Conservation (phyloP, 2,329 filamentous ascomycete genomes). For the Sclerotinia subarctica region DNA sequence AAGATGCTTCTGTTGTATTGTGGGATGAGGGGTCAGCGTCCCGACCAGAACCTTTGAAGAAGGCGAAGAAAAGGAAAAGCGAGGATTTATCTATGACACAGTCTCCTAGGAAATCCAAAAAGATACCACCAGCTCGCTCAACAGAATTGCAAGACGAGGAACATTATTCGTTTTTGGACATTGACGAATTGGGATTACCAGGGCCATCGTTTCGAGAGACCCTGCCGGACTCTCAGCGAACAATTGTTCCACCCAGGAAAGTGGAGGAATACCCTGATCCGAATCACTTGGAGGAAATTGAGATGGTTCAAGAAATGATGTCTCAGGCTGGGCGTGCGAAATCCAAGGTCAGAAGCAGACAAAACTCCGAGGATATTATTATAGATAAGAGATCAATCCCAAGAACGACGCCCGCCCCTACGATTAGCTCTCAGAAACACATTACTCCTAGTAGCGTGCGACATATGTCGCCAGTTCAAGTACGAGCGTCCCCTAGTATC, state of each 20-base stretch:
- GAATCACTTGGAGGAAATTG: not conserved
- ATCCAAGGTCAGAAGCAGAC: not conserved
- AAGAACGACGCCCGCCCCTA: conserved; percentile 8
- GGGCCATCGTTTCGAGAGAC: conserved; percentile 5
- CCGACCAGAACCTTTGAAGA: conserved; percentile 32
- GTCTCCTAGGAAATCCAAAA: conserved; percentile 23
- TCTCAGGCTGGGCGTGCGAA: not conserved
- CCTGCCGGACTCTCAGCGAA: conserved; percentile 12
- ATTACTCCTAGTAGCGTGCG: conserved; percentile 4
- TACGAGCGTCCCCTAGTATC: conserved; percentile 30
- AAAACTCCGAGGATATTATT: not conserved
- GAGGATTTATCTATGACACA: conserved; percentile 32
- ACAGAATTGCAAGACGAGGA: conserved; percentile 14
- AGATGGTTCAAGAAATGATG: conserved; percentile 8
- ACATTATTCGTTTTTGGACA: conserved; percentile 36
- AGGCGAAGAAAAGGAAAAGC: conserved; percentile 38
- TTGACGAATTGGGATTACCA: conserved; percentile 31
- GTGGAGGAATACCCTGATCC: not conserved
- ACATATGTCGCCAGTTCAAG: conserved; percentile 25
- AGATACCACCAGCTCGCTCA: conserved; percentile 11
- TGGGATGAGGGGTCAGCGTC: conserved; percentile 35
- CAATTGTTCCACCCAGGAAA: conserved; percentile 5
- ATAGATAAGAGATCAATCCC: conserved; percentile 11
- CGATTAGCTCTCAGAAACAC: not conserved
- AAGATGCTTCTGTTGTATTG: conserved; percentile 25